These are phyloP conservation scores for Ceratobasidium papillatum DNA, from an alignment of 1,284 basidiomycete species.

Conservation along the genomic window DNA sequence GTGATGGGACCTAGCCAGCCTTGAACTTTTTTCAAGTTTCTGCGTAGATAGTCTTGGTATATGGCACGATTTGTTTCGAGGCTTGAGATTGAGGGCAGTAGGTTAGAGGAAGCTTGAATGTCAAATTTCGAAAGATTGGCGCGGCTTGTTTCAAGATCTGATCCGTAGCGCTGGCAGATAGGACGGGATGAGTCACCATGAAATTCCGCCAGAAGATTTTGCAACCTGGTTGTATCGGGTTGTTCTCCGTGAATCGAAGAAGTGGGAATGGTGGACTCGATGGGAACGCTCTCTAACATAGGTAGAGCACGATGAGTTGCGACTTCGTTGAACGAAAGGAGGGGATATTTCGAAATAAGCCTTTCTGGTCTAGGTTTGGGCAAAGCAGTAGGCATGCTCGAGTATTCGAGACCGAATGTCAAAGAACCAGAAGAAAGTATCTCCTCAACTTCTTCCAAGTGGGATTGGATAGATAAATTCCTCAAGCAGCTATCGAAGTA, in stretches of 20 bases:
- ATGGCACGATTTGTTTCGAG: background rate
- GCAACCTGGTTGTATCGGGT: background rate
- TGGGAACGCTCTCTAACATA: background rate
- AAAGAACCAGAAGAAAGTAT: background rate
- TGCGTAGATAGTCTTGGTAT: background rate
- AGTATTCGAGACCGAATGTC: background rate
- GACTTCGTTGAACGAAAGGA: background rate
- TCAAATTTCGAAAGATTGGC: background rate
- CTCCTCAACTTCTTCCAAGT: background rate
- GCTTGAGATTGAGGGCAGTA: background rate
- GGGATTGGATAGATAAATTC: background rate
- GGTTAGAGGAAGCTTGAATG: background rate
- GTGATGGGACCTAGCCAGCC: background rate
- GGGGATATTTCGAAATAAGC: background rate
- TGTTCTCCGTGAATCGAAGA: too few species aligned
- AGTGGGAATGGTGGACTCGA: background rate
- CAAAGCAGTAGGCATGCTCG: background rate
- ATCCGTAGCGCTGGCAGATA: background rate
- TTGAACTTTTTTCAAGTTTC: background rate
- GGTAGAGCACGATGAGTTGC: background rate
- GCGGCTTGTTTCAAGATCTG: conserved; percentile 7
- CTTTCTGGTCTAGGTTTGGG: background rate
- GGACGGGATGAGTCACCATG: background rate
- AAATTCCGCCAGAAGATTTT: background rate
- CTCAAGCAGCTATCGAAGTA: conserved; percentile 12